Evolutionary conservation across 2,329 filamentous ascomycete species (phyloP), one percentile per base, ranked within the genome.

Genomic region (Monosporascus sp.): DNA sequence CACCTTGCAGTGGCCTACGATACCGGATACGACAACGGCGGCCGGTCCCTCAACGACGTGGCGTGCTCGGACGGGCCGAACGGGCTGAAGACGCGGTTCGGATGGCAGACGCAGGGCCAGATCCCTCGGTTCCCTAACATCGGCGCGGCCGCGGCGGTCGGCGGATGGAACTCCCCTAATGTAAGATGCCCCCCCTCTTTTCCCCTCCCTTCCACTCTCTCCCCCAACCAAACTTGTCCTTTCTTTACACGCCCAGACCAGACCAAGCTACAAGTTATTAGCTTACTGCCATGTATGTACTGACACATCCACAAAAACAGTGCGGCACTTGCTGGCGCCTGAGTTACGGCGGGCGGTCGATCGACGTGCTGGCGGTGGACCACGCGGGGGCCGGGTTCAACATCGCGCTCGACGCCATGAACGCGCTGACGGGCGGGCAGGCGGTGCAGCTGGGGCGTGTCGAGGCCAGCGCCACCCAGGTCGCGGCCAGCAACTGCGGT

Each of bases 61-160:
- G 68, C 84, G 56, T 91, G 87, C 80, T 87, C 83, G 34, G 83
- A 90, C 65, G 87, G 87, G 52, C 47, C 57, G 56, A 86, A 89
- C 70, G 87, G 87, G 54, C 77, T 90, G 57, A 81, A 82, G 58
- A 83, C 79, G 62, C 79, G 76, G 63, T 82, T 82, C 72, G 76
- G 76, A 61, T 88, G 81, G 81, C 65, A 71, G 50, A 82, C 71
- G 1, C 80, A 84, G 69, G 75, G 76, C 51, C 64, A 75, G 31
- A 68, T 83, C 59, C 73, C 75, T 17, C 58, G 61, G 37, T 85
- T 81, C 71, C 77, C 80, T 37, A 73, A 76, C 67, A 77, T 86
- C 55, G 84, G 80, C 36, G 83, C 80, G 34, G 71, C 73, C 20
- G 69, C 75, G 7, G 75, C 71, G 51, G 69, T 86, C n/a, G 66